These are phyloP conservation scores for Rhodotorula sp. DNA, from an alignment of 1,284 basidiomycete genomes.

Conservation along the genomic window DNA sequence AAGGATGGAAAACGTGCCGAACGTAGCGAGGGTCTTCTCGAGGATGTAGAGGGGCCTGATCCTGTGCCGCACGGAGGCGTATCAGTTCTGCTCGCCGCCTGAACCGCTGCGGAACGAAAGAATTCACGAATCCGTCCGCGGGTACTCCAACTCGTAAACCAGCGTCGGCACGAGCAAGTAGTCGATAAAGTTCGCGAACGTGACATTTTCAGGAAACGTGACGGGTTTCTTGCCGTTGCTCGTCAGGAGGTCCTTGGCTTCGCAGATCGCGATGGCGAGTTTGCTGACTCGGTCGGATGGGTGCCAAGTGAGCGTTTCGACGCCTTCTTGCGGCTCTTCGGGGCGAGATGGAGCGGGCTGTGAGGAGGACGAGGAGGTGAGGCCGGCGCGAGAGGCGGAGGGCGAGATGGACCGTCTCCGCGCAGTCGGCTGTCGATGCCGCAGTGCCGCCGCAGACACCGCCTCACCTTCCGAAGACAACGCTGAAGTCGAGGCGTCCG, in stretches of 20 bases:
- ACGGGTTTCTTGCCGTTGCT: slow-evolving; percentile 62
- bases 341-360: background rate
- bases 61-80: slow-evolving; percentile 49
- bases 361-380: background rate
- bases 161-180: slow-evolving; percentile 90
- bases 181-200: slow-evolving; percentile 76
- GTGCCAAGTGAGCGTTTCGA: slow-evolving; percentile 63
- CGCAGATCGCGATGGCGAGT: slow-evolving; percentile 72
- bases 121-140: slow-evolving; percentile 72
- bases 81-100: too few species aligned
- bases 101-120: background rate
- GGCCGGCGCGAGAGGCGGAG: background rate
- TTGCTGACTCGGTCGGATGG: slow-evolving; percentile 66
- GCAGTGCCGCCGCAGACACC: background rate
- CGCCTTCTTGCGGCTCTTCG: slow-evolving; percentile 10
- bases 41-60: slow-evolving; percentile 88
- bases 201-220: slow-evolving; percentile 83
- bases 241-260: slow-evolving; percentile 72
- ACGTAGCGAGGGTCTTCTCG: slow-evolving; percentile 91
- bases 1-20: slow-evolving; percentile 90
- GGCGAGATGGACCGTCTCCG: slow-evolving; percentile 7
- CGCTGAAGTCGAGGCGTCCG: slow-evolving; percentile 38
- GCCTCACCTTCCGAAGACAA: background rate
- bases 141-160: slow-evolving; percentile 95
- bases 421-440: background rate